Percentiles rank a stretch among this genome's conserved stretches.
Evolutionary conservation across 768 basidiomycete genomes (phyloP).

Genomic region (Leccinum subtestaceum): DNA sequence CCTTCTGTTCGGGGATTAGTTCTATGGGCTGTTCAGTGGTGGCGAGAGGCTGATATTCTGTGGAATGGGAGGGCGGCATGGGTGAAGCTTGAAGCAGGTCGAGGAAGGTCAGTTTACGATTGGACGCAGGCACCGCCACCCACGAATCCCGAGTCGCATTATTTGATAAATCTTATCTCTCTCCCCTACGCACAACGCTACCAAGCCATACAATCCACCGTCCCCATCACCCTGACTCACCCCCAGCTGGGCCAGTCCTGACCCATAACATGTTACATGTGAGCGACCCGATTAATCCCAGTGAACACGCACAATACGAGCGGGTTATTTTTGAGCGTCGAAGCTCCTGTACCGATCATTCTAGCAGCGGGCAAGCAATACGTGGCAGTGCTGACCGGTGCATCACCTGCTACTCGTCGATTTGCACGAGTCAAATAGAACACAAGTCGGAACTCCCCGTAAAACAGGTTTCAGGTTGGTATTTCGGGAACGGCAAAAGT

Average conservation of each 20-base stretch:
- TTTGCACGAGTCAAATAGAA: not conserved
- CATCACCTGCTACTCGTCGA: not conserved
- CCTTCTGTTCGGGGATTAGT: constrained; percentile 19
- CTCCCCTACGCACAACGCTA: not conserved
- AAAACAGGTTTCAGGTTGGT: not conserved
- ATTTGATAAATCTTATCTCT: constrained; percentile 10
- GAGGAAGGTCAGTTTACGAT: constrained; percentile 2
- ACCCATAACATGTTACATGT: not conserved
- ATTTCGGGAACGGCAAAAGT: not conserved
- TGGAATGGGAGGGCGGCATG: constrained; percentile 11
- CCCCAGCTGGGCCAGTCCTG: not conserved
- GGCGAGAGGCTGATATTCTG: not conserved
- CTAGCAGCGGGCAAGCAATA: not conserved
- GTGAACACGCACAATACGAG: not conserved
- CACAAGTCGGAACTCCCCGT: not conserved
- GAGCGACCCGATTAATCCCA: not conserved
- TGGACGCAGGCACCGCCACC: constrained; percentile 14
- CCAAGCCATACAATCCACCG: not conserved
- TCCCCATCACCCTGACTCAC: not conserved
- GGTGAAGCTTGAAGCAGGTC: constrained; percentile 6
- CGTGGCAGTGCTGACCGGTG: not conserved
- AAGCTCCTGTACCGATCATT: not conserved
- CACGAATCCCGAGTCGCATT: constrained; percentile 1
- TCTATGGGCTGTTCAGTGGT: constrained; percentile 10
- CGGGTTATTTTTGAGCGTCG: not conserved